Conservation (phyloP, 2,329 filamentous ascomycete genomes). For the Verticillium nonalfalfae region DNA sequence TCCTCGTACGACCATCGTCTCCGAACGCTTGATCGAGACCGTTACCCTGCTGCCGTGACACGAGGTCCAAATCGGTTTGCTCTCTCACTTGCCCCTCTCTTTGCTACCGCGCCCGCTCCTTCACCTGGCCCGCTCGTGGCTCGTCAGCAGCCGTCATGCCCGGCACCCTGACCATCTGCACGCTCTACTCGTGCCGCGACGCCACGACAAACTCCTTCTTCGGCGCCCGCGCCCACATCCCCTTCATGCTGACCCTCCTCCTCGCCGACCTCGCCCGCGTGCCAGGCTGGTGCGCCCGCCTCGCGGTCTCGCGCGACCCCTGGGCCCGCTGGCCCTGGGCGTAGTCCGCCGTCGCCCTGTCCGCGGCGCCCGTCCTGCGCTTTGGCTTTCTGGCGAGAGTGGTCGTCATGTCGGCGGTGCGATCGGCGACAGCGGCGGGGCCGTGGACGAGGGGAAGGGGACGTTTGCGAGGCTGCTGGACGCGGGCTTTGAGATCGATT, state of each 20-base stretch:
- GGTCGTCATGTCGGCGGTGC: no score
- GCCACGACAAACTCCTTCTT: conserved; percentile 7
- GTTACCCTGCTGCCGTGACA: neutral
- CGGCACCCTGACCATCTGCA: neutral
- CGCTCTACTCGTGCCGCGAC: neutral
- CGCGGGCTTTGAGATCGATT: neutral
- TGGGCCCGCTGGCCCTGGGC: conserved; percentile 17
- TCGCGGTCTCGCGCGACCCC: conserved; percentile 14
- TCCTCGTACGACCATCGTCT: neutral
- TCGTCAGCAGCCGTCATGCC: neutral
- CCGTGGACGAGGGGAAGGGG: conserved; percentile 9
- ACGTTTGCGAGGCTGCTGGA: conserved; percentile 5
- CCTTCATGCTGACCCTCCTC: conserved; percentile 15
- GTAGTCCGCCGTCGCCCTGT: conserved; percentile 15
- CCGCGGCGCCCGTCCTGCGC: conserved; percentile 18
- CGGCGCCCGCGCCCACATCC: conserved; percentile 8
- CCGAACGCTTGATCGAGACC: neutral
- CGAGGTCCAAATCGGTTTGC: neutral
- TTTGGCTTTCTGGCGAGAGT: conserved; percentile 7
- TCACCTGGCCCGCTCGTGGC: neutral
- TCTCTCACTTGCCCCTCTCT: neutral
- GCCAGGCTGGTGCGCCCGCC: conserved; percentile 15
- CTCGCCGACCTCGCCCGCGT: conserved; percentile 17
- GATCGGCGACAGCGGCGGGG: neutral
- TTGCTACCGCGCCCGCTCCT: neutral